Conservation (phyloP, 1,284 basidiomycete species). For the Ustilago lituana region DNA sequence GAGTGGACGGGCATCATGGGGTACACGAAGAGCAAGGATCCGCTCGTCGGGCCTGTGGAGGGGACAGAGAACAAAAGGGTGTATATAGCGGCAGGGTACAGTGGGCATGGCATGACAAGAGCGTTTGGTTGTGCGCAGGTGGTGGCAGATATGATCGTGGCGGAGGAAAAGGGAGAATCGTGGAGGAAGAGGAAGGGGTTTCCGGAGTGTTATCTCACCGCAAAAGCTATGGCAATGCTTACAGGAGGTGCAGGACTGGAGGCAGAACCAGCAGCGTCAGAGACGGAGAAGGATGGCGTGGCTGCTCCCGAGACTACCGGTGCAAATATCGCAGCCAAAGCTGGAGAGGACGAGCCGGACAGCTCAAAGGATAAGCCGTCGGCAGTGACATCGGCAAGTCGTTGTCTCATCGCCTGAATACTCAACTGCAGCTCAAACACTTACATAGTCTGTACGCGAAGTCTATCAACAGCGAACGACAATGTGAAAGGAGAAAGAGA, state of each 20-base stretch:
- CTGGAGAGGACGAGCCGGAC: too few species aligned
- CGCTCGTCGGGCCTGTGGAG: slow-evolving; percentile 71
- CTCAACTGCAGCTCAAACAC: too few species aligned
- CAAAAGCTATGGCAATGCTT: background rate
- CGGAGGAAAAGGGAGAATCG: slow-evolving; percentile 70
- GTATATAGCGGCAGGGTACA: slow-evolving; percentile 79
- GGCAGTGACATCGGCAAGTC: too few species aligned
- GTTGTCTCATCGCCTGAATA: too few species aligned
- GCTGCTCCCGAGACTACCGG: too few species aligned
- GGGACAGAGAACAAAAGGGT: slow-evolving; percentile 70
- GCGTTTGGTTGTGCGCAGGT: slow-evolving; percentile 75
- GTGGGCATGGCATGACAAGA: slow-evolving; percentile 83
- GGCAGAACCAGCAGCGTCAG: background rate
- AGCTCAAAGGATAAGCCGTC: too few species aligned
- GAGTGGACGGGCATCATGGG: slow-evolving; percentile 85
- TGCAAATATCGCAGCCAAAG: too few species aligned
- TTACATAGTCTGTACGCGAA: too few species aligned
- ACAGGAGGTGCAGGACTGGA: background rate
- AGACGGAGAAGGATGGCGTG: background rate
- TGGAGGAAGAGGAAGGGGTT: slow-evolving; percentile 74
- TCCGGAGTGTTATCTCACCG: slow-evolving; percentile 37
- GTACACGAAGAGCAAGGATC: slow-evolving; percentile 75
- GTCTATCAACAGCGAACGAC: too few species aligned
- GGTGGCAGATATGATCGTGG: slow-evolving; percentile 75
- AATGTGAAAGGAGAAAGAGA: too few species aligned